Conservation (phyloP, 768 basidiomycete genomes). For the Auricularia cornea region DNA sequence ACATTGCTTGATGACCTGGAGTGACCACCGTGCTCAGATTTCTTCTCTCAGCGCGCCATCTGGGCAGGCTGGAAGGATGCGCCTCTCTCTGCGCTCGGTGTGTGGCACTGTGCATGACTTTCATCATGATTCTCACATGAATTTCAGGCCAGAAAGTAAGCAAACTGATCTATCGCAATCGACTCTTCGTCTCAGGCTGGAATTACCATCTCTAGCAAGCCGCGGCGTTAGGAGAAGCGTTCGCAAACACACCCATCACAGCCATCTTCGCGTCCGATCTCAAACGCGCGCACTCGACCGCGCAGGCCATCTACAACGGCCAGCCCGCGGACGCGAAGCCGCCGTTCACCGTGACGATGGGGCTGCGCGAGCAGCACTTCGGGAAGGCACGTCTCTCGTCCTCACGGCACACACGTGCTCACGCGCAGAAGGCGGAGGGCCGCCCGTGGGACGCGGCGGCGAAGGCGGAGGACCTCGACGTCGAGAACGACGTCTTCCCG, state of each 20-base stretch:
- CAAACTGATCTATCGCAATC: too few species aligned
- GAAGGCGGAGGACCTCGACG: slow-evolving; percentile 20
- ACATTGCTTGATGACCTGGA: slow-evolving; percentile 11
- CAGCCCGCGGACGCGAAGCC: slow-evolving; percentile 39
- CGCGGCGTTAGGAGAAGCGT: slow-evolving; percentile 48
- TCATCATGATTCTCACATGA: too few species aligned
- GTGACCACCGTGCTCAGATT: background rate
- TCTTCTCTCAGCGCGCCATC: slow-evolving; percentile 29
- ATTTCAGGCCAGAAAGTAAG: too few species aligned
- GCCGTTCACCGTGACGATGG: slow-evolving; percentile 36
- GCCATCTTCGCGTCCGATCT: slow-evolving; percentile 61
- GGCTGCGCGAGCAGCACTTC: slow-evolving; percentile 62
- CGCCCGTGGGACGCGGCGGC: slow-evolving; percentile 32
- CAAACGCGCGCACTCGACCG: slow-evolving; percentile 55
- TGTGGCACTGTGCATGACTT: slow-evolving; percentile 9
- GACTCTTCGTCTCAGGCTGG: background rate
- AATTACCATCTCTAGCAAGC: slow-evolving; percentile 41
- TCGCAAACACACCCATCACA: slow-evolving; percentile 39
- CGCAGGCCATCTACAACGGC: slow-evolving; percentile 41
- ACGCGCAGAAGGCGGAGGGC: slow-evolving; percentile 46
- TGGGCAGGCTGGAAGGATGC: slow-evolving; percentile 78
- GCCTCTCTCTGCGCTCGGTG: slow-evolving; percentile 67
- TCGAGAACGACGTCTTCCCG: slow-evolving; percentile 37
- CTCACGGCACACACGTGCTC: too few species aligned
- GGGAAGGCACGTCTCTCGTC: slow-evolving; percentile 25